phyloP scores from a whole-genome alignment of 2,329 filamentous ascomycete genomes.

The Colletotrichum caudatum region DNA sequence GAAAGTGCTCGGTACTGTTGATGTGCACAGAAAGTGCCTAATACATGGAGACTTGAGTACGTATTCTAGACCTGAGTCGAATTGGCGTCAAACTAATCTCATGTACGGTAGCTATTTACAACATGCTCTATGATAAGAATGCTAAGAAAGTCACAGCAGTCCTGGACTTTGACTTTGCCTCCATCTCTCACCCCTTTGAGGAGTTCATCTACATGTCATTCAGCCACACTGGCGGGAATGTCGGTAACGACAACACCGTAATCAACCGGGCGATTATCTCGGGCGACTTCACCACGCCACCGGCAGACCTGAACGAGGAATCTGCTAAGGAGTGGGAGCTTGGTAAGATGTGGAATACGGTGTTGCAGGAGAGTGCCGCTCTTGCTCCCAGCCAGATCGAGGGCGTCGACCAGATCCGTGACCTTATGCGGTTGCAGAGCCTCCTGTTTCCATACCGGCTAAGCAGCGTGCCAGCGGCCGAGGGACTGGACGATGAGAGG shows the following conservation, averaged over 20 bases:
- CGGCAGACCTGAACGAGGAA: not conserved
- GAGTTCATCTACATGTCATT: constrained; percentile 42
- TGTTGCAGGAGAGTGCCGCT: constrained; percentile 11
- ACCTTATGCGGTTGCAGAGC: constrained; percentile 16
- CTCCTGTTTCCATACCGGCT: constrained; percentile 8
- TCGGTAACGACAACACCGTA: not conserved
- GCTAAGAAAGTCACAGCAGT: constrained; percentile 44
- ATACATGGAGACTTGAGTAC: constrained; percentile 47
- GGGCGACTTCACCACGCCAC: constrained; percentile 17
- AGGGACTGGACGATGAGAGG: constrained; percentile 5
- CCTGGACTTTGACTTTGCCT: constrained; percentile 47
- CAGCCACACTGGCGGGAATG: constrained; percentile 2
- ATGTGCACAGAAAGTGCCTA: constrained; percentile 36
- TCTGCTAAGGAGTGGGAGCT: constrained; percentile 17
- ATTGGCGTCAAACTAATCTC: not conserved
- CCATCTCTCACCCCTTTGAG: constrained; percentile 43
- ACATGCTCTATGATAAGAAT: constrained; percentile 45
- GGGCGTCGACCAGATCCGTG: constrained; percentile 8
- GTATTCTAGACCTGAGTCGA: constrained; percentile 13
- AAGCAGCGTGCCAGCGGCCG: not conserved
- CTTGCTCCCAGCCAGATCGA: constrained; percentile 9
- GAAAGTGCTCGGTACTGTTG: constrained; percentile 41
- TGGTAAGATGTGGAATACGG: constrained; percentile 11
- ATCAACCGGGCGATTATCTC: constrained; percentile 6
- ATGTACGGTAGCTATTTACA: constrained; percentile 43